Evolutionary conservation across 192 early-diverging fungal species (phyloP).

Genomic region (Backusella westeae): DNA sequence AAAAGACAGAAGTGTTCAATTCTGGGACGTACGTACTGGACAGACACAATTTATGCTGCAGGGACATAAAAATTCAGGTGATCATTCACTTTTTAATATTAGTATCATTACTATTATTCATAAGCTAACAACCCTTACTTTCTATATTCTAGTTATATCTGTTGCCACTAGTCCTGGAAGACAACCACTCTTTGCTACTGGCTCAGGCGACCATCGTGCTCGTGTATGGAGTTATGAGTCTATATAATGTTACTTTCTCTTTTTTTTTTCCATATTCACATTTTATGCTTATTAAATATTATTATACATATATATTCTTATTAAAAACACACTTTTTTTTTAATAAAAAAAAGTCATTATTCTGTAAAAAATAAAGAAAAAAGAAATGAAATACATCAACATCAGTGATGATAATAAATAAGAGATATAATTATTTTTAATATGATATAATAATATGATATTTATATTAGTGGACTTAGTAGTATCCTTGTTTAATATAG

Average conservation of each 20-base stretch:
- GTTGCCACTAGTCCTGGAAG: constrained; percentile 81
- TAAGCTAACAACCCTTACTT: neutral
- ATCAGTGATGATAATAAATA: too few relatives aligned
- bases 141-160: constrained; percentile 75
- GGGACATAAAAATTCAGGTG: constrained; percentile 97
- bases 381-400: neutral
- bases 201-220: constrained; percentile 91
- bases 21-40: constrained; percentile 84
- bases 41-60: constrained; percentile 83
- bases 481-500: neutral
- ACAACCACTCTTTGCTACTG: constrained; percentile 90
- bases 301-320: neutral
- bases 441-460: too few relatives aligned
- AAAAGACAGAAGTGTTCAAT: constrained; percentile 91
- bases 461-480: neutral
- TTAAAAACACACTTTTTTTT: neutral
- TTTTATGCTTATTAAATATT: neutral
- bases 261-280: neutral
- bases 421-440: neutral
- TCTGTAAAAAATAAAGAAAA: neutral
- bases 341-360: neutral
- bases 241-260: neutral
- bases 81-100: neutral
- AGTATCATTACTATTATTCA: neutral
- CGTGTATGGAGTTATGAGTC: constrained; percentile 87